A percentile compares a stretch with the other conserved stretches of the same genome.
Conservation (phyloP, 306 rosid genomes). For the Hippophae tibetana region DNA sequence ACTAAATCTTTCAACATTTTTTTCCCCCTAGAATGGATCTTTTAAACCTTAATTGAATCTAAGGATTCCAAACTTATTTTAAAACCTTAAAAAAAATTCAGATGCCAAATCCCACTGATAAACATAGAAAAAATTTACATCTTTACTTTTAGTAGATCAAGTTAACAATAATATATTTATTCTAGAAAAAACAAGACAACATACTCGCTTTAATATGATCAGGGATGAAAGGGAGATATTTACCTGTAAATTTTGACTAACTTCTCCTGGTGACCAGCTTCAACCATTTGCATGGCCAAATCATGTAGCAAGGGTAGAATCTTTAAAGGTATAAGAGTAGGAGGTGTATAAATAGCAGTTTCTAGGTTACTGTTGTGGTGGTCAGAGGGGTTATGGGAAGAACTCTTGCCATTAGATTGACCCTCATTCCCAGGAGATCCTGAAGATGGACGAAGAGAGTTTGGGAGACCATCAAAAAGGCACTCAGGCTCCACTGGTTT, state of each 20-base stretch:
- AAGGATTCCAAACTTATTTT: no score
- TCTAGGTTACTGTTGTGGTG: slow-evolving; percentile 45
- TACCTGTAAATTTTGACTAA: slow-evolving; percentile 73
- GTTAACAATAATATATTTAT: background rate
- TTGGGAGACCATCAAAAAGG: slow-evolving; percentile 92
- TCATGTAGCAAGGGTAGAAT: slow-evolving; percentile 74
- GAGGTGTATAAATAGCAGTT: slow-evolving; percentile 77
- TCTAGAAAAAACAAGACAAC: slow-evolving; percentile 2
- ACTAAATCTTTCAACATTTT: no score
- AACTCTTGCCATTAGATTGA: slow-evolving; percentile 44
- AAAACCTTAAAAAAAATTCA: no score
- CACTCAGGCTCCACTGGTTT: slow-evolving; percentile 99
- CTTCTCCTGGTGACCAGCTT: slow-evolving; percentile 84
- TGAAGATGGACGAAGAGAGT: slow-evolving; percentile 83
- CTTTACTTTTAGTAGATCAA: no score
- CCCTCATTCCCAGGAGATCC: slow-evolving; percentile 77
- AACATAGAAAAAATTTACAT: no score
- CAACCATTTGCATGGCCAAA: slow-evolving; percentile 83
- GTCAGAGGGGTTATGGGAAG: slow-evolving; percentile 50
- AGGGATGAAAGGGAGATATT: background rate
- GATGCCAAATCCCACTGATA: no score
- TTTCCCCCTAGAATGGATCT: no score
- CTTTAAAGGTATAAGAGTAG: slow-evolving; percentile 79
- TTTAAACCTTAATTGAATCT: no score
- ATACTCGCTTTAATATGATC: background rate